A percentile compares a stretch with the other conserved stretches of the same genome.
These are phyloP conservation scores for Drosera spatulata DNA, from an alignment of 179 eudicot genomes.

Conservation along the genomic window DNA sequence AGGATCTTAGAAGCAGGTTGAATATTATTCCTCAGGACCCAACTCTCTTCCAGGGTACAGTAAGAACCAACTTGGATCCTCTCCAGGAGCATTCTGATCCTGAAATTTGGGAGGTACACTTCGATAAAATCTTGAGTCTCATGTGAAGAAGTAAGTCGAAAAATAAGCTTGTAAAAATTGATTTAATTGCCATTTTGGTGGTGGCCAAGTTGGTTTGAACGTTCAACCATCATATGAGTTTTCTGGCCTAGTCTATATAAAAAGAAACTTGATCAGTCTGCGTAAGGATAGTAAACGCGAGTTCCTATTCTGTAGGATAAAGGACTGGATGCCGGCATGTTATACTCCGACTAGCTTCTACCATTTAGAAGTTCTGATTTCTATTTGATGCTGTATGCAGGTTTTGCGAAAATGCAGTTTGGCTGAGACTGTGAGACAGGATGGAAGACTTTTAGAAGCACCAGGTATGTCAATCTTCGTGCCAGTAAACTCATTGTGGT, in stretches of 20 bases:
- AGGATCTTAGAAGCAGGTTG: slow-evolving; percentile 61
- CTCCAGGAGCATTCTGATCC: slow-evolving; percentile 53
- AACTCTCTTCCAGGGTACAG: slow-evolving; percentile 73
- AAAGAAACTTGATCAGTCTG: no score
- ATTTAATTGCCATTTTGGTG: no score
- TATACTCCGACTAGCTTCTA: no score
- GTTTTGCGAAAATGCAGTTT: slow-evolving; percentile 67
- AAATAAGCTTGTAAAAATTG: background rate
- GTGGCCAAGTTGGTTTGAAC: background rate
- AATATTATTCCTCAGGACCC: slow-evolving; percentile 96
- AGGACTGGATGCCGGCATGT: no score
- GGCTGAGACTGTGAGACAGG: slow-evolving; percentile 50
- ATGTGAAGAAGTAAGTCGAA: background rate
- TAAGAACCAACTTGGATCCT: slow-evolving; percentile 75
- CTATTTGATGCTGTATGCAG: slow-evolving; percentile 17
- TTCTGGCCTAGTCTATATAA: no score
- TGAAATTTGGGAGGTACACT: slow-evolving; percentile 72
- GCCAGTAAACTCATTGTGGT: background rate
- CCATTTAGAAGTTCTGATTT: no score
- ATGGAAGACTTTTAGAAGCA: slow-evolving; percentile 64
- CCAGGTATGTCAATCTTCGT: slow-evolving; percentile 38
- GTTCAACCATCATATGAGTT: no score
- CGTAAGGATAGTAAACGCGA: no score
- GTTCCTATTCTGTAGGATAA: no score
- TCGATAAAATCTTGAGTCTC: background rate